Evolutionary conservation across 257 asterid species (phyloP).

Genomic region (Solanum okadae): DNA sequence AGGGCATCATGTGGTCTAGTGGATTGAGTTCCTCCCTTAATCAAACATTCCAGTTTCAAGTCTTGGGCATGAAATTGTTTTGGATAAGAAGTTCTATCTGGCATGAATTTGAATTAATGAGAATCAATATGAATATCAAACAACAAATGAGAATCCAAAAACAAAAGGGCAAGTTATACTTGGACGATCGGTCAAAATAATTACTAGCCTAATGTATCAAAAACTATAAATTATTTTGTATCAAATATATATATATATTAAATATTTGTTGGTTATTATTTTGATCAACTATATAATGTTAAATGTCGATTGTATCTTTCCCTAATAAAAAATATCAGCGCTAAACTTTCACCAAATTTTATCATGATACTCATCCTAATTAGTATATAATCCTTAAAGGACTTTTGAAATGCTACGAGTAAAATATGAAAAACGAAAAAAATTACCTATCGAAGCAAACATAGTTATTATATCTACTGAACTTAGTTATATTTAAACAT

Average conservation of each 20-base stretch:
- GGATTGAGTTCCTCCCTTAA: not conserved
- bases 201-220: too few relatives aligned
- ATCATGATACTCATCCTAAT: not conserved
- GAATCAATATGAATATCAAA: too few relatives aligned
- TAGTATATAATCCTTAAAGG: not conserved
- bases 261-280: too few relatives aligned
- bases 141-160: too few relatives aligned
- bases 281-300: too few relatives aligned
- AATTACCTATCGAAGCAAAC: not conserved
- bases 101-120: too few relatives aligned
- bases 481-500: not conserved
- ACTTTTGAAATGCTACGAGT: not conserved
- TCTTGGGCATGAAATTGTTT: not conserved
- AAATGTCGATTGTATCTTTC: not conserved
- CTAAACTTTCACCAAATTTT: not conserved
- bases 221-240: too few relatives aligned
- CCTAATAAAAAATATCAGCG: not conserved
- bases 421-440: not conserved
- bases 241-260: too few relatives aligned
- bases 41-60: not conserved
- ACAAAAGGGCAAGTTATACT: not conserved
- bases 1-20: too few relatives aligned
- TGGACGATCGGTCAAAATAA: too few relatives aligned
- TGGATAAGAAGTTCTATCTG: too few relatives aligned
- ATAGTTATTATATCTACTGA: too few relatives aligned